Conservation (phyloP, 2,329 filamentous ascomycete genomes). For the Cercospora sp. region DNA sequence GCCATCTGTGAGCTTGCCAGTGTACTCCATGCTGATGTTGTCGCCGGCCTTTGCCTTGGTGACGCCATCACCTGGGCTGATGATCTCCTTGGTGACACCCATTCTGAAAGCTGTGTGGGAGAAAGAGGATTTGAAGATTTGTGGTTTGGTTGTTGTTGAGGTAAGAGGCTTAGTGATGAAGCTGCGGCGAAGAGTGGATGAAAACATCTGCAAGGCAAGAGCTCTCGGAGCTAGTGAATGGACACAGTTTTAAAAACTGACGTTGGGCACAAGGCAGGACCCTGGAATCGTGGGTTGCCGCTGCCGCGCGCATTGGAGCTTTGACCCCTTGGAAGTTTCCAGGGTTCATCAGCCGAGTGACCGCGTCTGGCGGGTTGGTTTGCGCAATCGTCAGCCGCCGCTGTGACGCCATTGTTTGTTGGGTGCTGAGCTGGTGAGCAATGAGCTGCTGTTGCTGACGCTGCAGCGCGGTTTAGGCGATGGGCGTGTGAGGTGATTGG, state of each 20-base stretch:
- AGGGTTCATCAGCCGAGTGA: background rate
- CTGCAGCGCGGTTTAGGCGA: background rate
- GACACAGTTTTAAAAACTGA: slow-evolving; percentile 5
- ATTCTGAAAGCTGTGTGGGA: slow-evolving; percentile 37
- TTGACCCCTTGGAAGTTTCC: background rate
- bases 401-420: background rate
- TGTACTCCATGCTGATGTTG: slow-evolving; percentile 85
- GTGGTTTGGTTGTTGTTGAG: slow-evolving; percentile 5
- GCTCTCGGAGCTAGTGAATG: background rate
- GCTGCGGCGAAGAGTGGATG: slow-evolving; percentile 10
- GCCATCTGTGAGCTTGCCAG: slow-evolving; percentile 74
- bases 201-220: slow-evolving; percentile 1
- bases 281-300: background rate
- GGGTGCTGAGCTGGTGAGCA: background rate
- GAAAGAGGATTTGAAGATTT: slow-evolving; percentile 15
- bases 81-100: slow-evolving; percentile 67
- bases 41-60: slow-evolving; percentile 66
- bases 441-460: background rate
- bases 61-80: slow-evolving; percentile 62
- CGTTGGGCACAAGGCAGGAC: background rate
- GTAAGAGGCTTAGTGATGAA: slow-evolving; percentile 2
- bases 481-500: background rate
- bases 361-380: background rate
- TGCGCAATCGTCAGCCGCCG: background rate
- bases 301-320: background rate